Evolutionary conservation across 1,139 yeast species (phyloP), one percentile per base, ranked within the genome.

Genomic region (Lodderomyces margitis): DNA sequence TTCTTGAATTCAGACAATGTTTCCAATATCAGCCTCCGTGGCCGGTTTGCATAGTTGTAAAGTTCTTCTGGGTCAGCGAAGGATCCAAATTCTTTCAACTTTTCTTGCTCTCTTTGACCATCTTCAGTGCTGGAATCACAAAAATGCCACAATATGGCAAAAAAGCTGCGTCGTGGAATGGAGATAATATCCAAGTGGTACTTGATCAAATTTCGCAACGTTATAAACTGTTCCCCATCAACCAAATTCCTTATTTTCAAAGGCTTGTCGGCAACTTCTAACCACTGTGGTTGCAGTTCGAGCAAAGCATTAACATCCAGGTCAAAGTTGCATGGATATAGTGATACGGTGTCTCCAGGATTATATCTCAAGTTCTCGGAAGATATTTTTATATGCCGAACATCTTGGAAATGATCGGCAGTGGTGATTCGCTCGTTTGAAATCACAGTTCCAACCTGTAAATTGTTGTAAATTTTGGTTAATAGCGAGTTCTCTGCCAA

Each of bases 41-140:
- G 97, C 47, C 98, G 68, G 56, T 88, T 86, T 12, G 95, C 95
- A 59, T 92, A 92, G 58, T 92, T 82, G 58, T 82, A 91, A 36
- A 91, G 62, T 45, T 87, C 96, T 54, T 91, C 91, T 16, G 79
- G 74, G 39, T 86, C 89, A 41, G 82, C 80, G 41, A 83, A 73
- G 12, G 77, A 66, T n/a, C 85, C 78, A 55, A 94, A 87, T 48
- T 92, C 96, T 40, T 67, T 66, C 37, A 92, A 67, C 54, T 87
- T 86, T 42, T 83, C 94, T 38, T 70, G 68, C 54, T 92, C 97
- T 46, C 92, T 70, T 30, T 52, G 52, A 1, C 77, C 77, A 44
- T 67, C 71, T 24, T 59, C 68, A 5, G 62, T 64, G 12, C 66
- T 54, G 17, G 43, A n/a, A 20, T 77, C 70, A 3, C 92, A 83